Evolutionary conservation across 352 stramenopile species (phyloP), one percentile per base, ranked within the genome.

Genomic region (Phytophthora pluvialis): DNA sequence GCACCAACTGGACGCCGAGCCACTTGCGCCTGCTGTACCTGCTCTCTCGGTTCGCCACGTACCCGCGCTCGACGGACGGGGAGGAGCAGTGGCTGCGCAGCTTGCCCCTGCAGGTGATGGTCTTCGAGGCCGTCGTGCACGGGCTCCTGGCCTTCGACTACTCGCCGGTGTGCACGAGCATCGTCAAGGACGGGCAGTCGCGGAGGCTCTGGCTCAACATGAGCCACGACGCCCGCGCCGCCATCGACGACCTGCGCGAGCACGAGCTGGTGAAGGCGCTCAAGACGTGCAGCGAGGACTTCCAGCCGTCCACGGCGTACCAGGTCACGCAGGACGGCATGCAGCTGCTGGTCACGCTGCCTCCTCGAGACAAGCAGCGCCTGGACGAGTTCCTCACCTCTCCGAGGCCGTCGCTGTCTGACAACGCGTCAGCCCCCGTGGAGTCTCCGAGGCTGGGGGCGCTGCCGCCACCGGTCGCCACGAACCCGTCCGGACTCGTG

Each of bases 71-170:
- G 29, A 88, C 80, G 13, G 92, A 98, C 39, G 86, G 97, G 58
- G 95, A 97, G 36, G 96, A 99, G 68, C 86, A 96, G 64, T 99
- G 97, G 97, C 76, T 99, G 29, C 88, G 95, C 18, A 98, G 98
- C 70, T 86, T 97, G 28, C 93, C 97, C 25, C 67, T 99, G 49
- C 87, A 98, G 39, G 97, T 99, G 51, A 84, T 99, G 36, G 88
- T 99, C 31, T 99, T 99, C 77, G 97, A 99, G 53, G 96, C 93
- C 4, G 98, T 99, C 51, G 93, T 98, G 26, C 76, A 90, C 43
- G 83, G 95, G 42, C 85, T 99, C 1, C 60, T 99, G 21, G 91
- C 99, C 65, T 99, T 98, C 68, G 97, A 99, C 76, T 99, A 99
- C 73, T 97, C 96, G 43, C 97, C 97, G 10, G 90, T 98, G 55